phyloP scores from a whole-genome alignment of 2,329 filamentous ascomycete species.

The Xylaria polymorpha region DNA sequence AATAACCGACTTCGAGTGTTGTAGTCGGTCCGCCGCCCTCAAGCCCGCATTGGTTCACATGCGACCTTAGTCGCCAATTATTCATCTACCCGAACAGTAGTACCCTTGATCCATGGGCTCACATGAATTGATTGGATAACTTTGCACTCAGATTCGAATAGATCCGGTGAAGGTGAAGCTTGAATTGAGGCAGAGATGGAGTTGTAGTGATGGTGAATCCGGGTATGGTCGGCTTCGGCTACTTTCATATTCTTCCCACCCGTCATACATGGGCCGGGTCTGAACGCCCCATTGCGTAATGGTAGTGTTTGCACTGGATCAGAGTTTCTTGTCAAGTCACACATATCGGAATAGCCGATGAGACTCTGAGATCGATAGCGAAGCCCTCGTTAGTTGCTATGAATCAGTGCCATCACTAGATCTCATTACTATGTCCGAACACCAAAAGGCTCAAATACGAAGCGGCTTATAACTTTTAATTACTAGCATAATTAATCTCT shows the following conservation, averaged over 20 bases:
- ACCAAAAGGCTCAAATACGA: not conserved
- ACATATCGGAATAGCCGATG: not conserved
- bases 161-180: conserved; percentile 26
- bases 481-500: not conserved
- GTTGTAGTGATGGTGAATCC: not conserved
- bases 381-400: not conserved
- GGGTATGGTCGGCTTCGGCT: not conserved
- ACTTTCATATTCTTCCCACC: conserved; percentile 6
- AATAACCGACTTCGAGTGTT: no score
- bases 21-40: conserved; percentile 5
- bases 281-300: conserved; percentile 3
- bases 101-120: conserved; percentile 14
- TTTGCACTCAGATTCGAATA: conserved; percentile 16
- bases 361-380: not conserved
- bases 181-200: conserved; percentile 19
- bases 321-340: conserved; percentile 8
- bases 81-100: conserved; percentile 28
- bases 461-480: not conserved
- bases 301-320: conserved; percentile 22
- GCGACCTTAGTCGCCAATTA: conserved; percentile 23
- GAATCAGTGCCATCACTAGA: not conserved
- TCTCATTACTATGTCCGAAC: not conserved
- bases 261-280: conserved; percentile 20
- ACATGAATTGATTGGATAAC: conserved; percentile 1
- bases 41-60: conserved; percentile 28